phyloP scores from a whole-genome alignment of 371 early-diverging fungal genomes.

The Mortierella sp. region DNA sequence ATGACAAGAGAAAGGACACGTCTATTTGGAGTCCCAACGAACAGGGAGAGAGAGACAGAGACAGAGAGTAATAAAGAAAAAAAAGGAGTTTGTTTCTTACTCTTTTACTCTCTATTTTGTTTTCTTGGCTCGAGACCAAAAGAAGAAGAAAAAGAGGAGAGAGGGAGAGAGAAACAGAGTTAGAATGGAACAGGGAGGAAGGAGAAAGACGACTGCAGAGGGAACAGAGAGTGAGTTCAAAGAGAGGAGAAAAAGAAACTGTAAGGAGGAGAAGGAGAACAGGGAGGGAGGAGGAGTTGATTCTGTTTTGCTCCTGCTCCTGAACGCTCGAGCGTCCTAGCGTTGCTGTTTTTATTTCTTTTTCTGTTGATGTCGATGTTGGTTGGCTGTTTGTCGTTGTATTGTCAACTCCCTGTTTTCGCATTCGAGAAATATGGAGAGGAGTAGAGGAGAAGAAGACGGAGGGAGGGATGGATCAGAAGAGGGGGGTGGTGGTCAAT shows the following conservation, averaged over 20 bases:
- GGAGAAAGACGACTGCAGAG: neutral
- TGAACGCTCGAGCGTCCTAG: neutral
- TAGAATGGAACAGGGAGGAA: neutral
- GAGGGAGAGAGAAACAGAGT: neutral
- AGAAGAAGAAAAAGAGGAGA: neutral
- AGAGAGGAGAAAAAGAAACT: neutral
- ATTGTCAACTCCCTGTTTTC: neutral
- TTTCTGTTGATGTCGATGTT: neutral
- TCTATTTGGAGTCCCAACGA: neutral
- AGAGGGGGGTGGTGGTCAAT: too few relatives aligned
- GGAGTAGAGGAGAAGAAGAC: neutral
- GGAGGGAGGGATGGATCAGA: neutral
- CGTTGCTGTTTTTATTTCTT: neutral
- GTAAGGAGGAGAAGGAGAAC: neutral
- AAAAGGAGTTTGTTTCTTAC: neutral
- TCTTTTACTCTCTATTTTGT: neutral
- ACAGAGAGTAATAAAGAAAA: neutral
- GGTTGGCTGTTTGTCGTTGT: neutral
- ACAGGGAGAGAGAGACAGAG: neutral
- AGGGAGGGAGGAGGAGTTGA: neutral
- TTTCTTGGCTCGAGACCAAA: neutral
- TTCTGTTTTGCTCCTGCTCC: conserved; percentile 6
- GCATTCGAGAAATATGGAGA: neutral
- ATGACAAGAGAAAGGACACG: neutral
- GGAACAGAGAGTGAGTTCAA: neutral